Evolutionary conservation across 768 basidiomycete species (phyloP).

Genomic region (Phallus indusiatus): DNA sequence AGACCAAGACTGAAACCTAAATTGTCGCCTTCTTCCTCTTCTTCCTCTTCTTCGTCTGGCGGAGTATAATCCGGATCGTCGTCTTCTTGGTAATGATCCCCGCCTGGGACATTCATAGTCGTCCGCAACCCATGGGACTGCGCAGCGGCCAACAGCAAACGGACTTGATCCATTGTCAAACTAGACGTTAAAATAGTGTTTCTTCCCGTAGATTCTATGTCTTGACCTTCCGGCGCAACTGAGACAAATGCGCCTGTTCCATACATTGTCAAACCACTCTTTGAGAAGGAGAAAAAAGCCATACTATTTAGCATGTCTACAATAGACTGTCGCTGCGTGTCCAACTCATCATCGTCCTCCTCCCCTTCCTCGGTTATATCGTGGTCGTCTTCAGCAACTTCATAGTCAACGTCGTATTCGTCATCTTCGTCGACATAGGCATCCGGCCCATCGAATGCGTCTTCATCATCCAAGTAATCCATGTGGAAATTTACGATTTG

Average conservation of each 20-base stretch:
- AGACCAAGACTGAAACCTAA: background rate
- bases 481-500: background rate
- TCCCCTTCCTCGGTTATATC: background rate
- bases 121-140: background rate
- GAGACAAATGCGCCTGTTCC: slow-evolving; percentile 7
- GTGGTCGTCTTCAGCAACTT: slow-evolving; percentile 9
- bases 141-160: slow-evolving; percentile 7
- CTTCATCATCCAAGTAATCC: slow-evolving; percentile 19
- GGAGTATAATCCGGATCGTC: slow-evolving; percentile 12
- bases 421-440: slow-evolving; percentile 27
- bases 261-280: background rate
- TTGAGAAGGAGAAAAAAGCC: background rate
- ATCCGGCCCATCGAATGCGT: slow-evolving; percentile 26
- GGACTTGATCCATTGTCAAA: slow-evolving; percentile 8
- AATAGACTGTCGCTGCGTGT: slow-evolving; percentile 4
- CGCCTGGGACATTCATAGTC: background rate
- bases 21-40: slow-evolving; percentile 14
- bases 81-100: slow-evolving; percentile 6
- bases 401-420: slow-evolving; percentile 24
- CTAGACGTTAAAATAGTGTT: background rate
- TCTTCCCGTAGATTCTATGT: background rate
- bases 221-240: background rate
- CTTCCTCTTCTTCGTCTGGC: slow-evolving; percentile 5
- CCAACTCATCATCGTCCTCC: slow-evolving; percentile 1
- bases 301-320: slow-evolving; percentile 8